Base-by-base conservation (phyloP, 805 yeast species). In the Candida sonorensis region DNA sequence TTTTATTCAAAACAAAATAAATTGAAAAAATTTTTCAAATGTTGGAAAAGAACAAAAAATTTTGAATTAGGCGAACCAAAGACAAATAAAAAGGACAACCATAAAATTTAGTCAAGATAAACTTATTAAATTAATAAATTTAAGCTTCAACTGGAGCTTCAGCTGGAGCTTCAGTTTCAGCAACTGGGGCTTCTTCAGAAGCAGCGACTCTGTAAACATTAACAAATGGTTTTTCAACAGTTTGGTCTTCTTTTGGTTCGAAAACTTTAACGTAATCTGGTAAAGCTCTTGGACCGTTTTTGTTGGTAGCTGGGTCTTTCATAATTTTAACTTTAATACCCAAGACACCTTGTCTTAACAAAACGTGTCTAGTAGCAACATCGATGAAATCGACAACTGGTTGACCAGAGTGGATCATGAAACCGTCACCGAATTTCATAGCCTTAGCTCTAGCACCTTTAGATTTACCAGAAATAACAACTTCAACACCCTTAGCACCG, bases 351-450 rank as follows among this genome's bases (percentile, higher is more conserved):
- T 92, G 97, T 80, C 97, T 88, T 78, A 92, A 82, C 67, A 92
- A 77, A 60, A 90, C 97, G 90, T 92, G 97, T 75, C 98, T 88
- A 68, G 95, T 88, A 59, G 98, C 98, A 65, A 79, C 72, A 72
- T 92, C 98, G 65, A 92, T 92, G 82, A 92, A 92, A 67, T 92
- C 98, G 57, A 75, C 80, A 69, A 90, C 92, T 74, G 98, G 98
- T 78, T 92, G 98, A 85, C 98, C 98, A 62, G 97, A 87, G 92
- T 92, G 98, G 80, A 92, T 92, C 92, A 92, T 85, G 95, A 92
- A 92, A 79, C 98, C 98, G 68, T 90, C 97, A 66, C 92, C 82
- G 81, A 90, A 92, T 76, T 92, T 92, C 95, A 92, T 94, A 62
- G 97, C 81, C 84, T 92, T 92, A 62, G 98, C 98, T 80, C 98